A percentile compares a stretch with the other conserved stretches of the same genome.
Evolutionary conservation across 2,329 filamentous ascomycete species (phyloP).

Genomic region (Alternaria atra): DNA sequence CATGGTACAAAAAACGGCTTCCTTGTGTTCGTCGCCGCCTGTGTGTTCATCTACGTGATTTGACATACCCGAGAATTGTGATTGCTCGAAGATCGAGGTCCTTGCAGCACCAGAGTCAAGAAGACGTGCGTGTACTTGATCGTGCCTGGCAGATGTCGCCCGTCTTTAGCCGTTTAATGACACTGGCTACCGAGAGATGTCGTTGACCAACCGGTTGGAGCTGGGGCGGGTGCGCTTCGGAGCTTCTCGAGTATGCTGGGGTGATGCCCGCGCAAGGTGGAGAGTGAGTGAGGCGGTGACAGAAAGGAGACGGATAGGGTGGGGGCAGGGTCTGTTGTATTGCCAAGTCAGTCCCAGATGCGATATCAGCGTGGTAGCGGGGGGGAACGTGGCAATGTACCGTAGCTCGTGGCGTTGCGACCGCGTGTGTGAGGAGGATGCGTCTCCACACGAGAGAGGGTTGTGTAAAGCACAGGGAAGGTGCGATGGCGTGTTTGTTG

Average conservation of each 20-base stretch:
- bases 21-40: slow-evolving; percentile 5
- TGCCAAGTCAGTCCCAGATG: slow-evolving; percentile 12
- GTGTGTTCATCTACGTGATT: background rate
- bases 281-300: slow-evolving; percentile 22
- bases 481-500: slow-evolving; percentile 16
- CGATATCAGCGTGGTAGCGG: slow-evolving; percentile 1
- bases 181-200: background rate
- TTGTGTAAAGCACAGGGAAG: slow-evolving; percentile 6
- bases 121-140: background rate
- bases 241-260: slow-evolving; percentile 9
- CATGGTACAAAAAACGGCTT: slow-evolving; percentile 8
- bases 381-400: background rate
- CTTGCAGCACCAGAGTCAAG: background rate
- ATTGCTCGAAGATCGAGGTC: background rate
- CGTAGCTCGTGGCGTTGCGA: slow-evolving; percentile 2
- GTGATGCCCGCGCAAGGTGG: slow-evolving; percentile 17
- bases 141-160: slow-evolving; percentile 1
- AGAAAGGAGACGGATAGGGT: slow-evolving; percentile 21
- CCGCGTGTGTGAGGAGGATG: background rate
- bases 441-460: background rate
- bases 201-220: slow-evolving; percentile 5
- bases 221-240: slow-evolving; percentile 2
- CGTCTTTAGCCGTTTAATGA: slow-evolving; percentile 8
- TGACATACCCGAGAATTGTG: slow-evolving; percentile 22
- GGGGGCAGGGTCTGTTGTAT: slow-evolving; percentile 19